Percentiles rank a stretch among this genome's conserved stretches.
Conservation (phyloP, 2,329 filamentous ascomycete species). For the Tolypocladium nubicola region DNA sequence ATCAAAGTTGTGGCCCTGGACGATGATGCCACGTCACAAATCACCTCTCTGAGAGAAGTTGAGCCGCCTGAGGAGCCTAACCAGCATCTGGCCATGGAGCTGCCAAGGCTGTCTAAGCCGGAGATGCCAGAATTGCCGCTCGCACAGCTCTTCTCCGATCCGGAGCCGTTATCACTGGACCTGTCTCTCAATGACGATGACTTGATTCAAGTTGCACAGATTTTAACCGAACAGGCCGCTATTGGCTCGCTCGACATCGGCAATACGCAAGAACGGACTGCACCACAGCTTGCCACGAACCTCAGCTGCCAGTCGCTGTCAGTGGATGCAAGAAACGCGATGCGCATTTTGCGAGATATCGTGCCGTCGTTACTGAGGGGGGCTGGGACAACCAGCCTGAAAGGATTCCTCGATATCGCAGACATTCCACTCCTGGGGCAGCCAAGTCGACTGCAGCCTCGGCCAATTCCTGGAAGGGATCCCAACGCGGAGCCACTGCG, state of each 20-base stretch:
- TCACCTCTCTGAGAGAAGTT: constrained; percentile 38
- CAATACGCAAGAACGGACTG: constrained; percentile 10
- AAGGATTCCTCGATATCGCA: constrained; percentile 44
- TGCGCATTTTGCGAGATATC: constrained; percentile 34
- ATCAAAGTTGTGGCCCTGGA: constrained; percentile 30
- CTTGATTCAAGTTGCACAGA: constrained; percentile 56
- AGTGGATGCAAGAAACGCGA: constrained; percentile 33
- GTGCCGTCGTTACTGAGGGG: constrained; percentile 33
- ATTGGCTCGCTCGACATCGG: constrained; percentile 34
- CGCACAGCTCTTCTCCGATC: constrained; percentile 46
- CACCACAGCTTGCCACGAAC: constrained; percentile 13
- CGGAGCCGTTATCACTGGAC: constrained; percentile 40
- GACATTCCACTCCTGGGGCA: constrained; percentile 45
- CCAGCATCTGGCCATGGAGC: constrained; percentile 35
- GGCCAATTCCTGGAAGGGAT: constrained; percentile 31
- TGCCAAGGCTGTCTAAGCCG: constrained; percentile 36
- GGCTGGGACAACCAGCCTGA: constrained; percentile 26
- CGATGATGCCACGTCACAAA: constrained; percentile 43
- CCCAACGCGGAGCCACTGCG: constrained; percentile 33
- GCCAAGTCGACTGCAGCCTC: constrained; percentile 39
- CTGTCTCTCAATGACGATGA: constrained; percentile 44
- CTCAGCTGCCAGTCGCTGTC: constrained; percentile 30
- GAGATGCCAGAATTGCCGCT: constrained; percentile 40
- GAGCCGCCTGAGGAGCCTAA: constrained; percentile 36
- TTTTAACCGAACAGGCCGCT: constrained; percentile 60